Evolutionary conservation across 768 basidiomycete genomes (phyloP), one percentile per base, ranked within the genome.

Genomic region (Leccinum rimulosum): DNA sequence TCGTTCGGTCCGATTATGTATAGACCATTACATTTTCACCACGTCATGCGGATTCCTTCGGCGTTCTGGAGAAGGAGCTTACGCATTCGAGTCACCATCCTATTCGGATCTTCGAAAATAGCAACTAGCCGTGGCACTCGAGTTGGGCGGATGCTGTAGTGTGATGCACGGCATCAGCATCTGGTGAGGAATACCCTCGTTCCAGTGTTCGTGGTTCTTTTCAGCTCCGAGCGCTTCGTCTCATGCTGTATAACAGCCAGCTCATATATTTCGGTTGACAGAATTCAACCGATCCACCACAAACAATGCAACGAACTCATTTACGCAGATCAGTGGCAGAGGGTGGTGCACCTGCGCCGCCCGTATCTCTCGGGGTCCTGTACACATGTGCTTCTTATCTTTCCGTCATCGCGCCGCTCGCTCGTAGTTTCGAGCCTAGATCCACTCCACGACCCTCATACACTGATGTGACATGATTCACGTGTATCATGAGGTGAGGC

Each of bases 341-440:
- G 67, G 59, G 58, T 11, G 53, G 56, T 11, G 51, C 43, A 35
- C n/a, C 22, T 31, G 15, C 7, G 35, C 43, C 50, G 54, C 61
- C 50, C 63, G 54, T 38, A 17, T 40, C n/a, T 66, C 43, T 40
- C 19, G 67, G 67, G 66, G 64, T 66, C 64, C 58, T 28, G 40
- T 50, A 40, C 38, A 19, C 67, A 60, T 59, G 64, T 57, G 54
- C 49, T 30, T 35, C 55, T 66, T 69, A 64, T 67, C 64, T 50
- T 28, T 53, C 25, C 48, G 47, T 45, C 50, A 36, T 51, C 33
- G 25, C 25, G 47, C 43, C 36, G 36, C 31, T 53, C 8, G 15
- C 6, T 49, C 55, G 35, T 69, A 68, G 57, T 40, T 54, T 35
- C 14, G 33, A 53, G 56, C 12, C 62, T 40, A 61, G 65, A 47